These are phyloP conservation scores for Cladosporium sp. DNA, from an alignment of 2,329 filamentous ascomycete genomes.

Conservation along the genomic window DNA sequence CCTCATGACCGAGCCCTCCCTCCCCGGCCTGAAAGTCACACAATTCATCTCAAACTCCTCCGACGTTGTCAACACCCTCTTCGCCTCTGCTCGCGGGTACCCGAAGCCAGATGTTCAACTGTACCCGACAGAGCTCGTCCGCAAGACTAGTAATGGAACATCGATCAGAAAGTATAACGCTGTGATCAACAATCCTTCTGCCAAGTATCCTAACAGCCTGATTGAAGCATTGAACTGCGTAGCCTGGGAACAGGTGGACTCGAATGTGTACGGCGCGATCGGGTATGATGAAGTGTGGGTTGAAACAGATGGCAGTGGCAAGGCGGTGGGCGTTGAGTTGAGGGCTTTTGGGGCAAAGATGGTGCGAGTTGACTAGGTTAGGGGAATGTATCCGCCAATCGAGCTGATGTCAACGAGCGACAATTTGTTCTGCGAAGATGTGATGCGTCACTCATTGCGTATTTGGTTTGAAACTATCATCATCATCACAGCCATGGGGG, in stretches of 20 bases:
- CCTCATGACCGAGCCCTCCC: constrained; percentile 21
- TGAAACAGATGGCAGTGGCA: constrained; percentile 18
- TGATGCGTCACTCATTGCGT: too few species aligned
- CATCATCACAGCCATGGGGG: too few species aligned
- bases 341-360: constrained; percentile 7
- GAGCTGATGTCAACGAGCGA: too few species aligned
- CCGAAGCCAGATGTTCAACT: constrained; percentile 20
- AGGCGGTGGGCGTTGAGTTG: constrained; percentile 13
- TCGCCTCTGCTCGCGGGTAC: background rate
- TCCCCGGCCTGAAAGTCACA: constrained; percentile 29
- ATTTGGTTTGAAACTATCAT: too few species aligned
- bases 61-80: constrained; percentile 25
- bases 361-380: background rate
- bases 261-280: constrained; percentile 17
- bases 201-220: background rate
- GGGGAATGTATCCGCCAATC: too few species aligned
- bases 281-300: constrained; percentile 22
- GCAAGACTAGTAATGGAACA: constrained; percentile 9
- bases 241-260: constrained; percentile 19
- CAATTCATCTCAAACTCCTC: constrained; percentile 31
- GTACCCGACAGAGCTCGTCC: constrained; percentile 25
- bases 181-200: constrained; percentile 13
- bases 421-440: too few species aligned
- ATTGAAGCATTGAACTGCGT: constrained; percentile 15
- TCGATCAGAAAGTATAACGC: constrained; percentile 10